Conservation (phyloP, 495 filamentous ascomycete genomes). For the Penicillium coffeae region DNA sequence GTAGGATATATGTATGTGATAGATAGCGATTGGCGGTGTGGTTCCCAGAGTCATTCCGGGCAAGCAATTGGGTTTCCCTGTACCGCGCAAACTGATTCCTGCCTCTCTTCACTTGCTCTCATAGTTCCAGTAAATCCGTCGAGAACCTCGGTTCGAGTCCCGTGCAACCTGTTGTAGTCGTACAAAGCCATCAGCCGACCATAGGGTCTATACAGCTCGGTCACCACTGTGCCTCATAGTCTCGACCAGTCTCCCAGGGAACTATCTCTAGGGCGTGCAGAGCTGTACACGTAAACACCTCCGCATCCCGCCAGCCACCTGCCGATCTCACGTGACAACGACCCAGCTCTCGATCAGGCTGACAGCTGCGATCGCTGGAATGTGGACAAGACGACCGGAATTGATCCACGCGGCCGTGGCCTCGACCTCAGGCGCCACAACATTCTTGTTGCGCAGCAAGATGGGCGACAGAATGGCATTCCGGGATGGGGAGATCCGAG, state of each 20-base stretch:
- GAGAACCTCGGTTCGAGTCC: slow-evolving; percentile 8
- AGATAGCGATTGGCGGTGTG: slow-evolving; percentile 1
- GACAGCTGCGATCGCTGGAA: not conserved
- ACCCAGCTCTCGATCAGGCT: not conserved
- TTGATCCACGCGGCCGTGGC: not conserved
- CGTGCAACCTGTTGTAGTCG: slow-evolving; percentile 5
- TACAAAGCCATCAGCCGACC: slow-evolving; percentile 9
- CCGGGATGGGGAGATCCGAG: not conserved
- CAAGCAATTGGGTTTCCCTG: not conserved
- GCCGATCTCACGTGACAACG: slow-evolving; percentile 1
- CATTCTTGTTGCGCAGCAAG: not conserved
- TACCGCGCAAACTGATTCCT: too few relatives aligned
- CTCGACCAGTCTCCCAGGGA: too few relatives aligned
- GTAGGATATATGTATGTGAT: slow-evolving; percentile 3
- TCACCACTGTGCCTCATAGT: too few relatives aligned
- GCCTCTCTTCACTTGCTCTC: too few relatives aligned
- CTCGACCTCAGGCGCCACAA: not conserved
- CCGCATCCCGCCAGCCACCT: too few relatives aligned
- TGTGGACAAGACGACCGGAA: not conserved
- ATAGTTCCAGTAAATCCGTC: not conserved
- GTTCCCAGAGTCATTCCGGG: slow-evolving; percentile 1
- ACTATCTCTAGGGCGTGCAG: too few relatives aligned
- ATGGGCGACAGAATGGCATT: not conserved
- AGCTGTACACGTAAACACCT: too few relatives aligned
- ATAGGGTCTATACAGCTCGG: not conserved